phyloP scores from a whole-genome alignment of 2,329 filamentous ascomycete genomes.

The Aspergillus oerlinghausenensis region DNA sequence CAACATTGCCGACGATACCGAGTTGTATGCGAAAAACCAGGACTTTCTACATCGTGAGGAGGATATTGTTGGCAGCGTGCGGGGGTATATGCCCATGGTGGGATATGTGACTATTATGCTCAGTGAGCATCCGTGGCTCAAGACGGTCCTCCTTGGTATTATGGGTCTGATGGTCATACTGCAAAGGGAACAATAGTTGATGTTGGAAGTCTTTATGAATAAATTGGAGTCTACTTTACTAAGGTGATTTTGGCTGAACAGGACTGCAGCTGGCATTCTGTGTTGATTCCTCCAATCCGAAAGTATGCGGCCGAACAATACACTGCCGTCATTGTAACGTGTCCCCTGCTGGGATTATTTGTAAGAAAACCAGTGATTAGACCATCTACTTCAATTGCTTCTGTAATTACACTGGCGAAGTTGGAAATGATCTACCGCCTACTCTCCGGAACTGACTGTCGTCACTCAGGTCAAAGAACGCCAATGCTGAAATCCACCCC shows the following conservation, averaged over 20 bases:
- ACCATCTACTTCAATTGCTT: no score
- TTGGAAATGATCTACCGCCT: neutral
- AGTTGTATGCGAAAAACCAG: slow-evolving; percentile 80
- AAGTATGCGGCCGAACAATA: neutral
- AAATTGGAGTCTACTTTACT: neutral
- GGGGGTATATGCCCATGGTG: slow-evolving; percentile 88
- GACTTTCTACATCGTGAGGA: slow-evolving; percentile 74
- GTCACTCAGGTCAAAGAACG: neutral
- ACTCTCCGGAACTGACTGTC: neutral
- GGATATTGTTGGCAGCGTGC: slow-evolving; percentile 89
- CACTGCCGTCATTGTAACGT: neutral
- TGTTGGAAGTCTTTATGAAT: neutral
- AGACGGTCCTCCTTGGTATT: slow-evolving; percentile 87
- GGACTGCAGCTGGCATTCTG: neutral
- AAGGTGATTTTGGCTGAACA: neutral
- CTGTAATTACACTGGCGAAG: neutral
- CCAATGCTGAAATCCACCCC: neutral
- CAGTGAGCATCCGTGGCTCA: slow-evolving; percentile 93
- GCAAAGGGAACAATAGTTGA: slow-evolving; percentile 67
- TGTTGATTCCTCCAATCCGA: neutral
- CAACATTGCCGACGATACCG: slow-evolving; percentile 88
- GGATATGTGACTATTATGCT: slow-evolving; percentile 96
- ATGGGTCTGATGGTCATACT: slow-evolving; percentile 94
- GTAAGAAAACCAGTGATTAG: no score
- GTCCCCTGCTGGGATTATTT: neutral